Percentiles rank a stretch among this genome's conserved stretches.
phyloP scores from a whole-genome alignment of 176 grass and related monocot genomes.

The barley (Hordeum vulgare) region MorexV3_pseudomolecules_assembly NC_058518.1:493467597-493468096 shows the following conservation, averaged over 20 bases:
- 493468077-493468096: not conserved
- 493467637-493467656: not conserved
- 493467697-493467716: not conserved
- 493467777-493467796: not conserved
- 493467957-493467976: too few relatives aligned
- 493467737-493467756: not conserved
- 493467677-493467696: not conserved
- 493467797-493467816: not conserved
- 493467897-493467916: not conserved
- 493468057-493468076: not conserved
- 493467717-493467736: not conserved
- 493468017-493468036: not conserved
- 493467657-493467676: not conserved
- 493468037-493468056: too few relatives aligned
- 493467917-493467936: not conserved
- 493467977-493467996: not conserved
- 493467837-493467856: not conserved
- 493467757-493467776: not conserved
- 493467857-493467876: slow-evolving; percentile 18
- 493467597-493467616: not conserved
- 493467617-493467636: not conserved
- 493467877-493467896: slow-evolving; percentile 10
- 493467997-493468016: not conserved
- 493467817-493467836: not conserved
- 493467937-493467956: not conserved